A percentile compares a stretch with the other conserved stretches of the same genome.
Conservation (phyloP, 2,329 filamentous ascomycete genomes). For the Fusarium ambrosium region DNA sequence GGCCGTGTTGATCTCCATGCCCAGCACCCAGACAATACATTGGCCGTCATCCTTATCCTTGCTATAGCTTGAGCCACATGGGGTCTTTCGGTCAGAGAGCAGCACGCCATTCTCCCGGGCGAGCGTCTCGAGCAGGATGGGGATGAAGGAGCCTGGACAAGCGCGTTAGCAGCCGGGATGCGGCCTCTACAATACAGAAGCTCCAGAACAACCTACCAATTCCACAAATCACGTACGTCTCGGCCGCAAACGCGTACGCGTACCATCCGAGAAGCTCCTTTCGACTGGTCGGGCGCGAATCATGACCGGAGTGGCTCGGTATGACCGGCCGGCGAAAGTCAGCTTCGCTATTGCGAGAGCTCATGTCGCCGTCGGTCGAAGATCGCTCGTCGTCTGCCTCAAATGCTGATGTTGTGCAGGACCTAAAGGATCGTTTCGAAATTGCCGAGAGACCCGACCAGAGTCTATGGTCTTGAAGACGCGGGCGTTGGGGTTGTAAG, state of each 20-base stretch:
- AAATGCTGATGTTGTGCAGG: conserved; percentile 71
- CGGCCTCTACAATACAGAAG: background rate
- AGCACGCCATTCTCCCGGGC: conserved; percentile 93
- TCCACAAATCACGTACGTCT: conserved; percentile 92
- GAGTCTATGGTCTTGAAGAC: conserved; percentile 57
- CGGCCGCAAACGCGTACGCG: conserved; percentile 94
- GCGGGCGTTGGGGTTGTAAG: conserved; percentile 55
- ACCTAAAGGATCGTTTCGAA: conserved; percentile 70
- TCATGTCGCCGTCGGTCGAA: conserved; percentile 54
- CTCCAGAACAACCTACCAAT: conserved; percentile 67
- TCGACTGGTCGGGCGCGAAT: conserved; percentile 86
- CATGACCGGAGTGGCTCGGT: conserved; percentile 82
- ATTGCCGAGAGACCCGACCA: conserved; percentile 64
- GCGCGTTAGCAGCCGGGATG: conserved; percentile 12
- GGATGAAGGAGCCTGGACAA: conserved; percentile 86
- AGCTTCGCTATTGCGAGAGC: conserved; percentile 54
- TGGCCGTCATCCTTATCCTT: conserved; percentile 69
- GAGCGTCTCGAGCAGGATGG: conserved; percentile 93
- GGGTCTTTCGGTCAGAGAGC: conserved; percentile 79
- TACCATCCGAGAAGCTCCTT: conserved; percentile 97
- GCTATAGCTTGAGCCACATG: conserved; percentile 77
- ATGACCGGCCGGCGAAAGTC: conserved; percentile 51
- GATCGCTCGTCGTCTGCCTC: conserved; percentile 79
- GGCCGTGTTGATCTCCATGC: conserved; percentile 91
- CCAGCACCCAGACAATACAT: conserved; percentile 86